Base-by-base conservation (phyloP, 148 eudicot species). In the Talinum fruticosum region DNA sequence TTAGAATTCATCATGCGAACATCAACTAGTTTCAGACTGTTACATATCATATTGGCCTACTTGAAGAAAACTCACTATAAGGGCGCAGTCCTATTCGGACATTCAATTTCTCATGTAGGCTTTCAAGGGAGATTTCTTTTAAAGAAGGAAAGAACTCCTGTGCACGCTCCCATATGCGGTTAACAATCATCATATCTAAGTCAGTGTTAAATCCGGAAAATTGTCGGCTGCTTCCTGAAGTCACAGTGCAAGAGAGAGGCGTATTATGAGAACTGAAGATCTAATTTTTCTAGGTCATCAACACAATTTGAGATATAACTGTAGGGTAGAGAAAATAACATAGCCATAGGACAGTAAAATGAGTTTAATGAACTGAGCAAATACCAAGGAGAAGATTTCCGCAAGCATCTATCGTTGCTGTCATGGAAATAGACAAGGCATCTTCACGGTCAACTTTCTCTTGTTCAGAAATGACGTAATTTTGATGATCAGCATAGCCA, bases 141-240 rank as follows among this genome's bases (percentile, higher is more conserved):
- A 96, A 74, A 69, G 82, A 69, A 54, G 99, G 99, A 79, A 96
- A 89, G 82, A 91, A 96, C 75, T 87, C 90, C 61, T 77, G 87
- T 30, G 94, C 92, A 66, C 93, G 86, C 45, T 89, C 88, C 99
- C 97, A 96, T 83, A 96, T 91, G 76, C 81, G 75, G 34, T 83
- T 57, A 57, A 96, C 81, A 69, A 91, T 83, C 26, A 76, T 53
- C 77, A 84, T 86, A 75, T 93, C 87, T 49, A 88, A 73, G 72
- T 90, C 90, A 30, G 97, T 87, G 79, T 82, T 79, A 76, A 90
- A 96, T 78, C 99, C 99, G 79, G 87, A 88, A 82, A 96, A 80
- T 80, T 96, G 94, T 34, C 99, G 87, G 86, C 99, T 96, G 88
- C 96, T 95, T 33, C 99, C 99, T 96, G 88, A 35, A 79, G 44